Conservation (phyloP, 495 filamentous ascomycete species). For the Neurospora discreta region DNA sequence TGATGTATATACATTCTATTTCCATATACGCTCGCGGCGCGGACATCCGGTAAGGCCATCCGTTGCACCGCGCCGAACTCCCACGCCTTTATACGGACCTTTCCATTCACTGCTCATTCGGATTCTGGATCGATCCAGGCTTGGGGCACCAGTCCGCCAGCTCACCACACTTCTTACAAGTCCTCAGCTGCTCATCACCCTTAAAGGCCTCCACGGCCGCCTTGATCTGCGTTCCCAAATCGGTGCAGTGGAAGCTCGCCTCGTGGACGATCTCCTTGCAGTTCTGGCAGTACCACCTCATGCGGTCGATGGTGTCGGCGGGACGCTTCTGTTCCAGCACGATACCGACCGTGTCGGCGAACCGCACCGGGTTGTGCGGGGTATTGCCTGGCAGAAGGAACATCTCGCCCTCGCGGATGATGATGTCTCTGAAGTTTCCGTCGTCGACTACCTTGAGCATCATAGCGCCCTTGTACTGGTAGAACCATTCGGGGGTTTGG, state of each 20-base stretch:
- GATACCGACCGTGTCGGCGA: constrained; percentile 60
- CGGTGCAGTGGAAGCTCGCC: constrained; percentile 74
- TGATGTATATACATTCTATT: not conserved
- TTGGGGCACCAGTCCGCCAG: constrained; percentile 48
- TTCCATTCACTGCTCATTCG: constrained; percentile 31
- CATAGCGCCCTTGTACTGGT: constrained; percentile 89
- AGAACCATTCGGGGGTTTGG: constrained; percentile 93
- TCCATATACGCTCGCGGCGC: not conserved
- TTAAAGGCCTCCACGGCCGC: constrained; percentile 78
- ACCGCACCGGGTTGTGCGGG: constrained; percentile 66
- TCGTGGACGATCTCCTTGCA: constrained; percentile 74
- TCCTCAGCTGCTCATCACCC: constrained; percentile 57
- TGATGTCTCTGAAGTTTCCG: constrained; percentile 65
- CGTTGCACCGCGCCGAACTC: not conserved
- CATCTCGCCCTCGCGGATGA: constrained; percentile 86
- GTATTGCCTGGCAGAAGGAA: constrained; percentile 87
- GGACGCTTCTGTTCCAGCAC: constrained; percentile 85
- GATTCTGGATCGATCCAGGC: constrained; percentile 38
- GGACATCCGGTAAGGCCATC: not conserved
- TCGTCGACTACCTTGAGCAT: constrained; percentile 77
- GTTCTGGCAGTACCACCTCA: constrained; percentile 81
- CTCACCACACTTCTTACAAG: constrained; percentile 66
- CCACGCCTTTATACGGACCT: not conserved
- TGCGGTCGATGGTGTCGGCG: constrained; percentile 54
- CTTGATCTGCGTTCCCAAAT: constrained; percentile 96